Evolutionary conservation across 202 grass and related monocot species (phyloP).

Genomic region (Elaeis oleifera): DNA sequence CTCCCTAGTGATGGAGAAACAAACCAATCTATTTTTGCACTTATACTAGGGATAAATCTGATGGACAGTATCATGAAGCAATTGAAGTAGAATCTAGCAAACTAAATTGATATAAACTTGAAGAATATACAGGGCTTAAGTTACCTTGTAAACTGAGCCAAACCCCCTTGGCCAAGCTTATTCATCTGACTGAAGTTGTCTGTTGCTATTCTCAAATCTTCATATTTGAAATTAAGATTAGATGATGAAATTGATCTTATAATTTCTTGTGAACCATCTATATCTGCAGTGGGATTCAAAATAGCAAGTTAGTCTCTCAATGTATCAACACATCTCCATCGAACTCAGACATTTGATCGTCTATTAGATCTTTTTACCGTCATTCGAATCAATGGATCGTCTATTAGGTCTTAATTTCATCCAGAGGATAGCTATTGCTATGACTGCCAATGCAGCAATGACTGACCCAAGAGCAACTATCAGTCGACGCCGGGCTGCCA

Average conservation of each 20-base stretch:
- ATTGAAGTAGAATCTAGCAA: too few species aligned
- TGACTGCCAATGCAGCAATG: constrained; percentile 18
- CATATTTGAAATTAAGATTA: constrained; percentile 51
- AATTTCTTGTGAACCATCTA: constrained; percentile 40
- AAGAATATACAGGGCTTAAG: too few species aligned
- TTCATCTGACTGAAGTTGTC: constrained; percentile 61
- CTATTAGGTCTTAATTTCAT: constrained; percentile 27
- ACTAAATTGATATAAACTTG: too few species aligned
- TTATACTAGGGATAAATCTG: too few species aligned
- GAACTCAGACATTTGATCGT: neutral
- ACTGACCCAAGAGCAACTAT: constrained; percentile 34
- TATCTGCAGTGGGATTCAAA: constrained; percentile 29
- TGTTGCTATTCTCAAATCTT: constrained; percentile 48
- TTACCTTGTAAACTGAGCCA: constrained; percentile 74
- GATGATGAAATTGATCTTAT: constrained; percentile 55
- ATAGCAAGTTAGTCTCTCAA: neutral
- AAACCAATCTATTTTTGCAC: too few species aligned
- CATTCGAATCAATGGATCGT: constrained; percentile 12
- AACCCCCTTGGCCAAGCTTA: constrained; percentile 78
- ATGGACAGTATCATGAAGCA: too few species aligned
- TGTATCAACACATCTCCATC: neutral
- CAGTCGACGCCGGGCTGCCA: constrained; percentile 32
- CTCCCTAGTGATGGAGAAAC: constrained; percentile 26
- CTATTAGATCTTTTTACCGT: constrained; percentile 13
- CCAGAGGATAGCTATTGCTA: constrained; percentile 47